phyloP scores from a whole-genome alignment of 371 early-diverging fungal species.

The Capniomyces stellatus region DNA sequence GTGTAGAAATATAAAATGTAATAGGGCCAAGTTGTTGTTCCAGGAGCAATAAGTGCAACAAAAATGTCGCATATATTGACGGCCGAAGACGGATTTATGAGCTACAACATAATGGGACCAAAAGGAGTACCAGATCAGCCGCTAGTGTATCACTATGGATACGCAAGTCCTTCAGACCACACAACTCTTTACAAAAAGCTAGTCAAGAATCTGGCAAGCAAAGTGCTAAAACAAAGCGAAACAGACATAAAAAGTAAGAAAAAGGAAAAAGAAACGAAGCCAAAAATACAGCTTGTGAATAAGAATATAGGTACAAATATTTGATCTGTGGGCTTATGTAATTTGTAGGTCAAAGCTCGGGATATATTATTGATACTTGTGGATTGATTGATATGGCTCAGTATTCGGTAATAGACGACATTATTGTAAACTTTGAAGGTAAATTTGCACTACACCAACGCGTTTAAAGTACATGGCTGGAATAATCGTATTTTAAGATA shows the following conservation, averaged over 20 bases:
- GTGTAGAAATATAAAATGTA: too few relatives aligned
- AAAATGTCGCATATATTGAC: slow-evolving; percentile 55
- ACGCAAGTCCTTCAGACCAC: slow-evolving; percentile 54
- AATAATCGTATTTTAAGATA: too few relatives aligned
- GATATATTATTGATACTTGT: slow-evolving; percentile 44
- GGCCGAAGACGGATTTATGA: slow-evolving; percentile 73
- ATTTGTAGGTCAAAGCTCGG: slow-evolving; percentile 26
- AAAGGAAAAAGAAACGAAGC: too few relatives aligned
- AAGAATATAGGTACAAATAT: slow-evolving; percentile 6
- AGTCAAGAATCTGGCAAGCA: slow-evolving; percentile 36
- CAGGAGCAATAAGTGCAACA: slow-evolving; percentile 68
- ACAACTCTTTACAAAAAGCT: slow-evolving; percentile 49
- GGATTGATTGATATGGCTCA: slow-evolving; percentile 34
- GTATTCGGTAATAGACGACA: slow-evolving; percentile 1
- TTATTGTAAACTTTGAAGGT: slow-evolving; percentile 1
- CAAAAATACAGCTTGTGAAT: too few relatives aligned
- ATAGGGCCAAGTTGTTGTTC: slow-evolving; percentile 61
- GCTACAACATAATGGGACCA: slow-evolving; percentile 38
- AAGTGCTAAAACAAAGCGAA: slow-evolving; percentile 42
- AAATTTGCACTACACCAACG: too few relatives aligned
- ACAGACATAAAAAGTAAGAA: slow-evolving; percentile 40
- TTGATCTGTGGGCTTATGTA: slow-evolving; percentile 3
- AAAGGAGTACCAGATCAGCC: slow-evolving; percentile 55
- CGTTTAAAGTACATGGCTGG: too few relatives aligned
- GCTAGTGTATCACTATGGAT: slow-evolving; percentile 81